Conservation (phyloP, 2,329 filamentous ascomycete species). For the Zasmidium cellare region DNA sequence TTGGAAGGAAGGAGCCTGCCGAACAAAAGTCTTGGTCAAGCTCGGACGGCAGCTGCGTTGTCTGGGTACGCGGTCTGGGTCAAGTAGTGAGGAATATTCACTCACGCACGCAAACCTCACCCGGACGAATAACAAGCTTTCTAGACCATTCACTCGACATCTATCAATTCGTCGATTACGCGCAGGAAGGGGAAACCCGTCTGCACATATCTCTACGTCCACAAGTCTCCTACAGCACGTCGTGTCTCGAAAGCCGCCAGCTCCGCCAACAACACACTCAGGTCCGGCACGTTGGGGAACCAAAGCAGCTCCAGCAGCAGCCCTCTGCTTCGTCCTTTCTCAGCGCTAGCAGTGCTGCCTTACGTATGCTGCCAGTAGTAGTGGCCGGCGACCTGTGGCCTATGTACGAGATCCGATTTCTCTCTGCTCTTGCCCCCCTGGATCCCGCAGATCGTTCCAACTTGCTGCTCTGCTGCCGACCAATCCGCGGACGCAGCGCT, state of each 20-base stretch:
- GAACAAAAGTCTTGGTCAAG: not conserved
- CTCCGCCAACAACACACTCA: not conserved
- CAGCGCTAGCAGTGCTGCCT: conserved; percentile 1
- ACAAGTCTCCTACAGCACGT: no score
- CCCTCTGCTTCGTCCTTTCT: not conserved
- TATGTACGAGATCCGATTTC: not conserved
- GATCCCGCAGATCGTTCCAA: not conserved
- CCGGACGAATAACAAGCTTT: no score
- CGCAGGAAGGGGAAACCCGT: not conserved
- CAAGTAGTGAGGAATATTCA: no score
- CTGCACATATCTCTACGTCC: no score
- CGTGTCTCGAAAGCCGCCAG: not conserved
- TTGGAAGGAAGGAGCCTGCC: not conserved
- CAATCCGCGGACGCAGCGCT: not conserved
- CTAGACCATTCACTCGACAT: not conserved
- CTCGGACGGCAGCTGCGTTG: not conserved
- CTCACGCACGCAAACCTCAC: no score
- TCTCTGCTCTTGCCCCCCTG: not conserved
- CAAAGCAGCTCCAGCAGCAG: not conserved
- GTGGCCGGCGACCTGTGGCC: not conserved
- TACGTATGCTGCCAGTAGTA: not conserved
- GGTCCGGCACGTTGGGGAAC: not conserved
- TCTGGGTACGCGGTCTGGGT: not conserved
- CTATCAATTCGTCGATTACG: not conserved
- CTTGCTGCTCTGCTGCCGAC: not conserved